A percentile compares a stretch with the other conserved stretches of the same genome.
Evolutionary conservation across 2,329 filamentous ascomycete genomes (phyloP).

Genomic region (Colletotrichum melonis): DNA sequence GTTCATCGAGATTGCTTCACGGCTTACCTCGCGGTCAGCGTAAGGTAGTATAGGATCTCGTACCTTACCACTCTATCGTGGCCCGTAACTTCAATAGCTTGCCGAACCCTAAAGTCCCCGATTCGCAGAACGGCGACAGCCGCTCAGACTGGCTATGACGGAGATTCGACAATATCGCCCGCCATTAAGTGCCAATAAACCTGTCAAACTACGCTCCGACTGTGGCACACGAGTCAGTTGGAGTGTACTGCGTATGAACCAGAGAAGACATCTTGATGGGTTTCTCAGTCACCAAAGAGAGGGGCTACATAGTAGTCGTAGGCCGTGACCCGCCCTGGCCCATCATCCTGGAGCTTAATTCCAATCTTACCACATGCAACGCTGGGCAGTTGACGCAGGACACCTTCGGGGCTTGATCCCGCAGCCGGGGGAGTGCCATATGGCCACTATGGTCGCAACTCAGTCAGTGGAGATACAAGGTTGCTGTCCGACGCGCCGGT

Average conservation of each 20-base stretch:
- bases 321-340: constrained; percentile 3
- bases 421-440: not conserved
- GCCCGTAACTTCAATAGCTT: constrained; percentile 3
- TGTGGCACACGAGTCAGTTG: constrained; percentile 24
- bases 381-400: not conserved
- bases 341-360: constrained; percentile 22
- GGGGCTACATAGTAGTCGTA: not conserved
- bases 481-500: constrained; percentile 20
- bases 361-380: constrained; percentile 15
- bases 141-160: constrained; percentile 19
- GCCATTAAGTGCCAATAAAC: constrained; percentile 20
- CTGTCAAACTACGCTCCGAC: constrained; percentile 20
- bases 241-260: constrained; percentile 12
- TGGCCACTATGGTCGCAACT: not conserved
- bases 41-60: constrained; percentile 27
- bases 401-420: constrained; percentile 1
- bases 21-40: constrained; percentile 3
- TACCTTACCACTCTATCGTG: constrained; percentile 9
- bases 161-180: constrained; percentile 9
- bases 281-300: constrained; percentile 7
- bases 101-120: not conserved
- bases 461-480: constrained; percentile 20
- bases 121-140: constrained; percentile 6
- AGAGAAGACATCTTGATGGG: constrained; percentile 9
- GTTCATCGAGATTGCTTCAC: not conserved